Conservation (phyloP, 192 early-diverging fungal species). For the Dimargaris verticillata region DNA sequence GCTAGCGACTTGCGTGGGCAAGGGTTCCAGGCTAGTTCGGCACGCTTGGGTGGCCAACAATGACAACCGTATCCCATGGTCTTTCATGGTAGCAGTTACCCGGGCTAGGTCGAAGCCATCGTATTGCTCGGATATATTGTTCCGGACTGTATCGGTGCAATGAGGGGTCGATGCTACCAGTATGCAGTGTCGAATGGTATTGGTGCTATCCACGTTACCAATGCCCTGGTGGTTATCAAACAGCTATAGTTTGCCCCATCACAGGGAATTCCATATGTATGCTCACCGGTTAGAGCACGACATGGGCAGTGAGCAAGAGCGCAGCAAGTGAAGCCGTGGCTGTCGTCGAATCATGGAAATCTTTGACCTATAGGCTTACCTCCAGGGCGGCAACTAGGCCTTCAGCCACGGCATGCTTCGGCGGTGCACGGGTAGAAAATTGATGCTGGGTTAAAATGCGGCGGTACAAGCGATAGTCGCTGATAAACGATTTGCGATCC, state of each 20-base stretch:
- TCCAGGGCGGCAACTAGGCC: conserved; percentile 45
- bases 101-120: conserved; percentile 27
- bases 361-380: too few relatives aligned
- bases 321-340: too few relatives aligned
- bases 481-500: conserved; percentile 31
- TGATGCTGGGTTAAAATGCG: conserved; percentile 24
- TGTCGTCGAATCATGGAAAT: too few relatives aligned
- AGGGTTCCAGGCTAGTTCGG: conserved; percentile 18
- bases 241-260: too few relatives aligned
- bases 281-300: too few relatives aligned
- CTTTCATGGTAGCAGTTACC: conserved; percentile 27
- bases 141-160: conserved; percentile 25
- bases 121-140: conserved; percentile 31
- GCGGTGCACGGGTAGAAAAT: conserved; percentile 34
- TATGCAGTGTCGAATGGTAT: conserved; percentile 33
- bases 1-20: conserved; percentile 4
- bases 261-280: too few relatives aligned
- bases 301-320: too few relatives aligned
- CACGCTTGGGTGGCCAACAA: conserved; percentile 18
- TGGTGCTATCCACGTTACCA: conserved; percentile 1
- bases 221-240: conserved; percentile 32
- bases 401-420: conserved; percentile 40
- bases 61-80: conserved; percentile 19
- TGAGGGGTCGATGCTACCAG: conserved; percentile 34
- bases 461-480: conserved; percentile 27